Evolutionary conservation across 106 monocot genomes (phyloP), one percentile per base, ranked within the genome.

Genomic region (Xerophyta viscosa): DNA sequence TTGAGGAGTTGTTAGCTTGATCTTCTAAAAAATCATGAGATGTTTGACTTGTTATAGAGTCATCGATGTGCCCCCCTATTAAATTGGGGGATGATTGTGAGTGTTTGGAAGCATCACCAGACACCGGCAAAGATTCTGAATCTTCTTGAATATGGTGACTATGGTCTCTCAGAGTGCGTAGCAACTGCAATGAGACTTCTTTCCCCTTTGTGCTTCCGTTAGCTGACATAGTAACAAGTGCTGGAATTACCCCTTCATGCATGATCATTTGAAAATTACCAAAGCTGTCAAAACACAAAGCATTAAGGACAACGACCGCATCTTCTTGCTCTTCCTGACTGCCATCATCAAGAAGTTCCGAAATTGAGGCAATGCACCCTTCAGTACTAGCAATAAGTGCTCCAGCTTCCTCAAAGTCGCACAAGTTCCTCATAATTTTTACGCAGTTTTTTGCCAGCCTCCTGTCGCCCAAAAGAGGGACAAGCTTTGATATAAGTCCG

Each of bases 231-330:
- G 82, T 39, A 14, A 85, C 85, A 25, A 98, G 79, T 36, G 85
- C 46, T 28, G 86, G 89, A 52, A 98, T 74, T 4, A 90, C 60
- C 23, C 86, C 89, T 60, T 98, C 86, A 33, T 96, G 71, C 88
- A 86, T 53, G 10, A 96, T 76, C n/a, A 77, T 31, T 4, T 50
- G 37, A 42, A 76, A 76, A 51, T 90, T 59, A 1, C 78, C 71
- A 13, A 41, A 20, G 65, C 71, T 69, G 15, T 33, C 36, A 33
- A 60, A 73, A 46, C 86, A 90, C 37, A 86, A 7, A 52, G 66
- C 55, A 25, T 71, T 53, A 1, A 98, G 63, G 17, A 86, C 70
- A 37, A 50, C 24, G 2, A 80, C 71, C 1, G 82, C 76, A 69
- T 77, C 42, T 28, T 76, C 77, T 58, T 86, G 81, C 41, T 86